Evolutionary conservation across 2,329 filamentous ascomycete genomes (phyloP).

Genomic region (Xylariaceae sp.): DNA sequence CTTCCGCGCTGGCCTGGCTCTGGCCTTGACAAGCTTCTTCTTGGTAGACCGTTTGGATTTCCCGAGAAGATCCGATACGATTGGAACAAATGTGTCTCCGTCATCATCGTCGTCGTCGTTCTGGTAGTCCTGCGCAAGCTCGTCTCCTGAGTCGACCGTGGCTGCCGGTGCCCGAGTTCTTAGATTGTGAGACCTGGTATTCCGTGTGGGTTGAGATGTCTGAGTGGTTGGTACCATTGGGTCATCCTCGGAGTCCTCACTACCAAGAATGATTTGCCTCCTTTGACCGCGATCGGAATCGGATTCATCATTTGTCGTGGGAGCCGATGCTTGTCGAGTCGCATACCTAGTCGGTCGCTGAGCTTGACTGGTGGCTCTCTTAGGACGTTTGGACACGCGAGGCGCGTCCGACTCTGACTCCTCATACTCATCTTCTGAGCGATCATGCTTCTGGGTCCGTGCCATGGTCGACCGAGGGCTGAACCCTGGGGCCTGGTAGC

Average conservation of each 20-base stretch:
- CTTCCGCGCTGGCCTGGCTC: slow-evolving; percentile 9
- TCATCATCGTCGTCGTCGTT: slow-evolving; percentile 18
- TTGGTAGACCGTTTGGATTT: slow-evolving; percentile 16
- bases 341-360: background rate
- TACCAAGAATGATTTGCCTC: slow-evolving; percentile 1
- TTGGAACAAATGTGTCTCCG: slow-evolving; percentile 16
- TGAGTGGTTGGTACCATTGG: background rate
- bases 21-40: slow-evolving; percentile 15
- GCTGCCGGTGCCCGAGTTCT: background rate
- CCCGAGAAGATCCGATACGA: slow-evolving; percentile 27
- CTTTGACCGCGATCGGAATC: slow-evolving; percentile 4
- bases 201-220: background rate
- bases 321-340: slow-evolving; percentile 13
- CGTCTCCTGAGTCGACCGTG: slow-evolving; percentile 27
- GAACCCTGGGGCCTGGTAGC: slow-evolving; percentile 18
- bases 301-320: background rate
- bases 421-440: slow-evolving; percentile 22
- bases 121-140: slow-evolving; percentile 23
- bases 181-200: slow-evolving; percentile 16
- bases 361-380: too few relatives aligned
- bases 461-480: slow-evolving; percentile 6
- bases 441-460: slow-evolving; percentile 11
- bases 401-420: slow-evolving; percentile 16
- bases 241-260: slow-evolving; percentile 5
- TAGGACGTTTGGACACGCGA: too few relatives aligned